Evolutionary conservation across 164 flowering plant species (phyloP), one percentile per base, ranked within the genome.

Genomic region (Magnolia officinalis): DNA sequence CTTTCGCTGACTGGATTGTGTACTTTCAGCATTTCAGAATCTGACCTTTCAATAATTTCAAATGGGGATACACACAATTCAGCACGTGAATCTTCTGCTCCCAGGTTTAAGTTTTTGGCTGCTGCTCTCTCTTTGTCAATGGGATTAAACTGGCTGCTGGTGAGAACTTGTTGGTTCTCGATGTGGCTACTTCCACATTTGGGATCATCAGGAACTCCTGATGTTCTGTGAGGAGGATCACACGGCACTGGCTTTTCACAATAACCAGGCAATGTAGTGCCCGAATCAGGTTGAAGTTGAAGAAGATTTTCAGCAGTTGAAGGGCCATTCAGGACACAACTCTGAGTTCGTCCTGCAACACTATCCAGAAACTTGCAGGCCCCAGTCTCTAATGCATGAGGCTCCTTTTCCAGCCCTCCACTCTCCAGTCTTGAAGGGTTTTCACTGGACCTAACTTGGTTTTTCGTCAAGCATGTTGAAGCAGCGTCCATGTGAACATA

Each of bases 401-500:
- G 66, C 16, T 29, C 63, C 75, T 73, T 8, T 21, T 59, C 18
- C 66, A 59, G 76, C 16, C 19, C 55, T 29, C 50, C 76, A 63
- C 29, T 74, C 67, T 74, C 67, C 63, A 50, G 18, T 74, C 52
- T 63, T 49, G 11, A 37, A 50, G 1, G 29, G 31, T 68, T 70
- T 70, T 68, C 75, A 20, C 2, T 23, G 16, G 59, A 70, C 59
- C 45, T 80, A 19, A 26, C 67, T 51, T 71, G 66, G 23, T n/a
- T 23, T 49, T 51, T 50, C 50, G 21, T 24, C 45, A 50, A 64
- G 50, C 20, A 65, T 16, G n/a, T 73, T 63, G 78, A 23, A 69
- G 73, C 87, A 78, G 82, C 88, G 80, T 89, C 93, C 74, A 79
- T 83, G 50, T 74, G 75, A 59, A 92, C 82, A 79, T 86, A 88